Evolutionary conservation across 73 alveolate genomes (phyloP), one percentile per base, ranked within the genome.

Genomic region (Uronychia setigera): DNA sequence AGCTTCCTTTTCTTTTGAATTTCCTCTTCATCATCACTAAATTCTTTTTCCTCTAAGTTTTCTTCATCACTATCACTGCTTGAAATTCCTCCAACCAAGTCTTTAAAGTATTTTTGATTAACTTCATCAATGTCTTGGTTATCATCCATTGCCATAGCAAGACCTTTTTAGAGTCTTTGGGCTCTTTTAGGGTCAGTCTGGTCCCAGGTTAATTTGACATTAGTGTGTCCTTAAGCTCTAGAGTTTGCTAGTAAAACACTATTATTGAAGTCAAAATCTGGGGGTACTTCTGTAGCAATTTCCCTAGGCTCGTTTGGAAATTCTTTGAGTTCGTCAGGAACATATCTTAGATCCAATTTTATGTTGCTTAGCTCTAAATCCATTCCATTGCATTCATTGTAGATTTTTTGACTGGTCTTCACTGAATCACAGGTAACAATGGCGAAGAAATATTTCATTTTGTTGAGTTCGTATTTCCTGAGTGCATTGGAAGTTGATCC

Each of bases 181-280:
- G 77, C 85, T 31, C 98, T 86, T 80, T 94, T 93, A 33, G 98
- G 98, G 77, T 96, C 96, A 29, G 92, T 92, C 85, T 97, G 93
- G 76, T 97, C 99, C 99, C 99, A 97, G 1, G 99, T 97, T 80
- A 97, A 80, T 90, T 93, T 96, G 5, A 96, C 98, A 81, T 96
- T 92, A n/a, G 99, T 94, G 84, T 97, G 99, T 77, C 95, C 97
- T 59, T 87, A 75, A 29, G 99, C 98, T 85, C 98, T 81, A 88
- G 92, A 28, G 32, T 25, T 32, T 13, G 74, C 92, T 27, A 96
- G 88, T 60, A 82, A 80, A 76, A 84, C 85, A 80, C 82, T 87
- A 67, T 85, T 94, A 31, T 58, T 83, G 76, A 89, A 95, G 83
- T 93, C 95, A 80, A 93, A 90, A 34, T 95, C 94, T 35, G 96